Evolutionary conservation across 1,284 basidiomycete species (phyloP).

Genomic region (Irpex rosettiformis): DNA sequence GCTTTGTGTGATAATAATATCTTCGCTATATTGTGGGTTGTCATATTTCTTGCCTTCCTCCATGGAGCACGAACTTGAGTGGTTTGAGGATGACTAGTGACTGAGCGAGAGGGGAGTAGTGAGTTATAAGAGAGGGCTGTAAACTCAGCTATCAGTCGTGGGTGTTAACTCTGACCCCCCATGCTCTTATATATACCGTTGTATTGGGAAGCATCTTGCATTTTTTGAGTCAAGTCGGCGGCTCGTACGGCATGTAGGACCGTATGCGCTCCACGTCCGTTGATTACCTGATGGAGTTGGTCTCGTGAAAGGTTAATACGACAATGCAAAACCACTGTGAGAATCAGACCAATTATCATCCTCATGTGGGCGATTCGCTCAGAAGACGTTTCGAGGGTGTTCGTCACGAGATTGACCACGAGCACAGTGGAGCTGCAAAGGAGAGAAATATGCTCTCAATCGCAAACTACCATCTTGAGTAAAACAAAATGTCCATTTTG

Average conservation of each 20-base stretch:
- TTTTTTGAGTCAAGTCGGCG: neutral
- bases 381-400: neutral
- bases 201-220: neutral
- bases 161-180: neutral
- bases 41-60: conserved; percentile 8
- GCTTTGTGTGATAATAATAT: neutral
- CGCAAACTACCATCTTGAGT: neutral
- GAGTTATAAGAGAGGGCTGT: neutral
- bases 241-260: neutral
- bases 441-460: neutral
- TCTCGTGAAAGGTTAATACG: neutral
- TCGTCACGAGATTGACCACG: neutral
- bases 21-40: conserved; percentile 14
- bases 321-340: neutral
- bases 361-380: neutral
- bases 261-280: neutral
- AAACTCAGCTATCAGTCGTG: neutral
- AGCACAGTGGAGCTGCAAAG: neutral
- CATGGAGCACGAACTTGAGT: conserved; percentile 1
- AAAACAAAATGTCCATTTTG: neutral
- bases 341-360: neutral
- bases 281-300: neutral
- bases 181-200: neutral
- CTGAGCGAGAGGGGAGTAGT: neutral
- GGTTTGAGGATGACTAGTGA: neutral